Evolutionary conservation across 2,329 filamentous ascomycete genomes (phyloP).

Genomic region (Colletotrichum neosansevieriae): DNA sequence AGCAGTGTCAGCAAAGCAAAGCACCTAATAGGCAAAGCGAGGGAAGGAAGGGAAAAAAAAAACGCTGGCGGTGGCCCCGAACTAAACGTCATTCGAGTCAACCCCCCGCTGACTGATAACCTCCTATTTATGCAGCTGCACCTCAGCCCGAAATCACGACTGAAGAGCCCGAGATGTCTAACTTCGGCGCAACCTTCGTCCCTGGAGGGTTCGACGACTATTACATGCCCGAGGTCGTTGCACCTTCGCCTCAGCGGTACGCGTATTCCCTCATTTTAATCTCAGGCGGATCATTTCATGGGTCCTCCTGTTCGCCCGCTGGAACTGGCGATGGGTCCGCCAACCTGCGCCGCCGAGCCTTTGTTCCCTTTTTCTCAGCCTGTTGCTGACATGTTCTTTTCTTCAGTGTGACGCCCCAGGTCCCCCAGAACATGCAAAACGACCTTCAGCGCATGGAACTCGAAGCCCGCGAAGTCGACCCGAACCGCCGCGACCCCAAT

Average conservation of each 20-base stretch:
- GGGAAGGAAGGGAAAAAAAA: background rate
- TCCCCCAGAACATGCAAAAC: constrained; percentile 96
- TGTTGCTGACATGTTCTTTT: constrained; percentile 52
- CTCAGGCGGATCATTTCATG: constrained; percentile 32
- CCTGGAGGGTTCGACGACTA: constrained; percentile 70
- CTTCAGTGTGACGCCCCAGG: constrained; percentile 89
- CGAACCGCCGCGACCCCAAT: constrained; percentile 49
- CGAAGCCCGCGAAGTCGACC: constrained; percentile 71
- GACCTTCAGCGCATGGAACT: constrained; percentile 92
- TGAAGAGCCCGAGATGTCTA: constrained; percentile 54
- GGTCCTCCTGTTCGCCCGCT: constrained; percentile 31
- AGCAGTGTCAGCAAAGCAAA: constrained; percentile 33
- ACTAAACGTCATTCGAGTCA: constrained; percentile 44
- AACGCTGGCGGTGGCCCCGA: constrained; percentile 33
- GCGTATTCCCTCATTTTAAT: constrained; percentile 45
- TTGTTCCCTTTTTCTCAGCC: constrained; percentile 28
- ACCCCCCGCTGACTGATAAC: constrained; percentile 40
- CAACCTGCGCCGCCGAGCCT: constrained; percentile 16
- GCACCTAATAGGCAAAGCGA: background rate
- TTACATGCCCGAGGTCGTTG: constrained; percentile 71
- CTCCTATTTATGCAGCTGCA: constrained; percentile 48
- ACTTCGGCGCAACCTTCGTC: constrained; percentile 69
- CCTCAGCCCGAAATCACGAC: constrained; percentile 49
- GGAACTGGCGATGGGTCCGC: constrained; percentile 36
- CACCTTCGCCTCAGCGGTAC: constrained; percentile 69